Evolutionary conservation across 2,329 filamentous ascomycete genomes (phyloP).

Genomic region (Ophiostoma perfectum): DNA sequence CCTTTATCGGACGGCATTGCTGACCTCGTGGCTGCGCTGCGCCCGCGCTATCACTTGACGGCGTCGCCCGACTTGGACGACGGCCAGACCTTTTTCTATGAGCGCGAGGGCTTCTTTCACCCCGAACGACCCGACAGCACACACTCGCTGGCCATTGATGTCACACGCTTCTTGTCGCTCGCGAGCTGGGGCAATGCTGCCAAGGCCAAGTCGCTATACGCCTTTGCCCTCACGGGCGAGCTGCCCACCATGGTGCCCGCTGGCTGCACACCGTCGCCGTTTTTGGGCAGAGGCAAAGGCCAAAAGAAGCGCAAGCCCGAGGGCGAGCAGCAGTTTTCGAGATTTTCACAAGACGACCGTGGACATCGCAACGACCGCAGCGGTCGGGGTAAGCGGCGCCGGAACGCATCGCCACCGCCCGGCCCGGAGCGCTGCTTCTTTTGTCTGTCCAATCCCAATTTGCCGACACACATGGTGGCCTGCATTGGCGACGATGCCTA

Average conservation of each 20-base stretch:
- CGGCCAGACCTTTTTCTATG: slow-evolving; percentile 58
- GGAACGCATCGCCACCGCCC: slow-evolving; percentile 50
- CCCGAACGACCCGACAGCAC: slow-evolving; percentile 38
- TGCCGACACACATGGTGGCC: slow-evolving; percentile 81
- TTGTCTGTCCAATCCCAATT: slow-evolving; percentile 80
- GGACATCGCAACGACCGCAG: slow-evolving; percentile 30
- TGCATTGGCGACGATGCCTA: slow-evolving; percentile 85
- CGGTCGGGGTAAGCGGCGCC: slow-evolving; percentile 41
- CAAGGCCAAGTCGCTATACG: slow-evolving; percentile 78
- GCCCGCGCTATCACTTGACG: slow-evolving; percentile 83
- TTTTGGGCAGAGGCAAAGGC: slow-evolving; percentile 34
- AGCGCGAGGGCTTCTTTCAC: slow-evolving; percentile 90
- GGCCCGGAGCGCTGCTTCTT: slow-evolving; percentile 86
- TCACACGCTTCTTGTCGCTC: slow-evolving; percentile 88
- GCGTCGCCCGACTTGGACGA: slow-evolving; percentile 43
- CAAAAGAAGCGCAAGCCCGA: slow-evolving; percentile 31
- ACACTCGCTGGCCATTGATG: slow-evolving; percentile 44
- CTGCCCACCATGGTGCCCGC: slow-evolving; percentile 55
- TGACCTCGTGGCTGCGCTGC: slow-evolving; percentile 70
- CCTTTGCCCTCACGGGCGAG: slow-evolving; percentile 66
- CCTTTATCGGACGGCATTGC: slow-evolving; percentile 57
- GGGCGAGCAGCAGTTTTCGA: slow-evolving; percentile 40
- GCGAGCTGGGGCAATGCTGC: slow-evolving; percentile 68
- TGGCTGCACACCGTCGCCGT: slow-evolving; percentile 72
- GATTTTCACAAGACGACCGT: slow-evolving; percentile 41